Conservation (phyloP, 352 stramenopile species). For the Labyrinthula sp. region DNA sequence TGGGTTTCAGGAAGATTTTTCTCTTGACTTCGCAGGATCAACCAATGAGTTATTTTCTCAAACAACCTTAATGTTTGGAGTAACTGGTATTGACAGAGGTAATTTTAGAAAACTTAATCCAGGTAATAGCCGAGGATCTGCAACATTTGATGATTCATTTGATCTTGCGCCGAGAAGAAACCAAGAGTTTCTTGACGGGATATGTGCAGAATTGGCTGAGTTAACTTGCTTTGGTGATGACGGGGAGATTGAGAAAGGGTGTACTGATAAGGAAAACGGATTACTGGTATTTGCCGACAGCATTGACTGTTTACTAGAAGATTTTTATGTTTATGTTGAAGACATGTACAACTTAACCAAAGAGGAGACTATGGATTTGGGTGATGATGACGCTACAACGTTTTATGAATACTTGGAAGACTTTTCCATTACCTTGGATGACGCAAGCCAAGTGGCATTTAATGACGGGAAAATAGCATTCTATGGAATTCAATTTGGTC, state of each 20-base stretch:
- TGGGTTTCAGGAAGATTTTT: neutral
- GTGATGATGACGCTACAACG: too few species aligned
- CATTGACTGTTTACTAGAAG: conserved; percentile 10
- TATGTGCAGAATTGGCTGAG: conserved; percentile 6
- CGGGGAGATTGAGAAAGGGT: neutral
- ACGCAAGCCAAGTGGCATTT: conserved; percentile 25
- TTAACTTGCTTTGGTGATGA: conserved; percentile 6
- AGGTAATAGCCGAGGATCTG: conserved; percentile 10
- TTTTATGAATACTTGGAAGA: too few species aligned
- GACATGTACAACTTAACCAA: neutral
- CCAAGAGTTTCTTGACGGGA: conserved; percentile 11
- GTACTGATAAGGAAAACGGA: neutral
- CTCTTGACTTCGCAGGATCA: conserved; percentile 8
- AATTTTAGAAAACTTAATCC: conserved; percentile 28
- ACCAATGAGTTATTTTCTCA: conserved; percentile 13
- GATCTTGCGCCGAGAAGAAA: conserved; percentile 6
- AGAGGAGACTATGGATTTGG: too few species aligned
- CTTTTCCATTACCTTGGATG: too few species aligned
- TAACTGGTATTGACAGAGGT: conserved; percentile 28
- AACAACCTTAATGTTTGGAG: conserved; percentile 33
- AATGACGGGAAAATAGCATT: conserved; percentile 33
- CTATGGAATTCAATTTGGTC: conserved; percentile 19
- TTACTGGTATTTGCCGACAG: neutral
- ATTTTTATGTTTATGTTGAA: conserved; percentile 9
- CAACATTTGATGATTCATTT: conserved; percentile 27